These are phyloP conservation scores for Drosera capensis DNA, from an alignment of 148 eudicot species.

Conservation along the genomic window DNA sequence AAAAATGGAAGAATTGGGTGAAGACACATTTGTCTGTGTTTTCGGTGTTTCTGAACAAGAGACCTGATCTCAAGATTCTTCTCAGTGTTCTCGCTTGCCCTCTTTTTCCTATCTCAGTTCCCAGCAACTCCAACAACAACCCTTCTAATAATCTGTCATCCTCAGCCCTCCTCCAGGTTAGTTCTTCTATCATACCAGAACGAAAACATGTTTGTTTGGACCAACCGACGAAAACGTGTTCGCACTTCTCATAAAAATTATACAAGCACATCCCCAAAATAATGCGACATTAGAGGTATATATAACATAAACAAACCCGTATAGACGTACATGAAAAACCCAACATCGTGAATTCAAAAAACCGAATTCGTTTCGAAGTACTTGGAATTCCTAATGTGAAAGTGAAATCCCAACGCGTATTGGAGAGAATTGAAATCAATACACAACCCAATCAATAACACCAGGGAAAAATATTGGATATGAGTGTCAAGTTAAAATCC, in stretches of 20 bases:
- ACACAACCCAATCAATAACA: too few species aligned
- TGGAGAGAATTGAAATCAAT: too few species aligned
- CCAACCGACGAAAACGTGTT: too few species aligned
- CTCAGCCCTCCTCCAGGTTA: constrained; percentile 27
- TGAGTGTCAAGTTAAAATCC: not conserved
- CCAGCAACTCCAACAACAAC: too few species aligned
- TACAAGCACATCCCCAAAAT: not conserved
- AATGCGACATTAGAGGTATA: not conserved
- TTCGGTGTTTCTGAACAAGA: constrained; percentile 37
- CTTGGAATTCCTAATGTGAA: too few species aligned
- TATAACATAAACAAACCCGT: too few species aligned
- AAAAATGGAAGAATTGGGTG: constrained; percentile 58
- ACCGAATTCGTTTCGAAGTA: too few species aligned
- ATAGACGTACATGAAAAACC: too few species aligned
- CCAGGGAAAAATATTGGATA: not conserved
- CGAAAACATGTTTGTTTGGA: not conserved
- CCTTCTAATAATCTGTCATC: too few species aligned
- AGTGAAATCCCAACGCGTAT: too few species aligned
- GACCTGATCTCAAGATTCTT: constrained; percentile 67
- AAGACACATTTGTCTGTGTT: constrained; percentile 28
- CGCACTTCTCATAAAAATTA: not conserved
- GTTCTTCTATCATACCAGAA: not conserved
- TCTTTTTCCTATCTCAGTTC: constrained; percentile 55
- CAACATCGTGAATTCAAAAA: too few species aligned
- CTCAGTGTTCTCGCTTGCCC: constrained; percentile 92